Evolutionary conservation across 768 basidiomycete genomes (phyloP), one percentile per base, ranked within the genome.

Genomic region (Leccinum broughii): DNA sequence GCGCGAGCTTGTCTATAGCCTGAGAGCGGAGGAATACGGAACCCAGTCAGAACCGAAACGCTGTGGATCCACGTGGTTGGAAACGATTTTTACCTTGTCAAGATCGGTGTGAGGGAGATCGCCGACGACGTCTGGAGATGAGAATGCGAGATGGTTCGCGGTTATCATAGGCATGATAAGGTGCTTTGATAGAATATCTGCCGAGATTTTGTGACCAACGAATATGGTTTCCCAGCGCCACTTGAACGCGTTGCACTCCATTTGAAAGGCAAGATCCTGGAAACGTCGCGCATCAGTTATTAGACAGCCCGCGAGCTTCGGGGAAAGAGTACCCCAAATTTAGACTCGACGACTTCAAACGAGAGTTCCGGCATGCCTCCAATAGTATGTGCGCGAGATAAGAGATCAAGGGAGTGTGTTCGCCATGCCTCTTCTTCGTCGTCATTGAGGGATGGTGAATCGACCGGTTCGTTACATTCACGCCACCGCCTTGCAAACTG

Each of bases 181-280:
- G 66, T 93, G 91, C 63, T 81, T 87, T 61, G 91, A 92, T 55
- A 93, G 79, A 57, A 91, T 77, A 54, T 90, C 87, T 60, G 91
- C 84, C 37, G 90, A 88, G 34, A 73, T 66, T 71, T 79, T 86
- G 70, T 85, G 77, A 8, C 89, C 88, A 39, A 89, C 69, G 63
- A 80, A 82, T 70, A 80, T 83, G 15, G 86, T 81, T 72, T 92
- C 89, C 91, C 91, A 93, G 76, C 82, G 80, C 90, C 90, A 93
- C 77, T 83, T 85, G 74, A 90, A 88, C 9, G 75, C 70, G 24
- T 81, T 80, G 61, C 78, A 83, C 66, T 83, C 82, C 35, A 92
- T 64, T 65, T 82, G 79, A 59, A 90, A 80, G 4, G 88, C 82
- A 26, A 89, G 67, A 70, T 93, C 90, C 90, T 93, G 53, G 55